Evolutionary conservation across 768 basidiomycete species (phyloP), one percentile per base, ranked within the genome.

Genomic region (Pleurotus sapidus): DNA sequence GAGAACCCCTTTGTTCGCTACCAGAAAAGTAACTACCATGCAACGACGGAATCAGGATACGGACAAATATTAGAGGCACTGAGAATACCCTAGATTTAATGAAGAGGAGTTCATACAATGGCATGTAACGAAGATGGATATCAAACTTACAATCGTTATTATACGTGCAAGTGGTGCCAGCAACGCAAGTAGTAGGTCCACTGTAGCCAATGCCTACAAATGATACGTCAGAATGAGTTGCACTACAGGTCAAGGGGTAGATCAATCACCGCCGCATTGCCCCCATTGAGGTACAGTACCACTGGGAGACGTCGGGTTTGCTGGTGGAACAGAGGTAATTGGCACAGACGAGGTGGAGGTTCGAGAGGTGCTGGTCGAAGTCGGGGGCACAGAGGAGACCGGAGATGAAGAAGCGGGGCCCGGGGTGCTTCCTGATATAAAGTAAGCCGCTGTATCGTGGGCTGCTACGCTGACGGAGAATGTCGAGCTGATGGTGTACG

Each of bases 231-330:
- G 20, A 45, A 30, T 47, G 37, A 55, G 23, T 17, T 5, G 9
- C 25, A 7, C 15, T 5, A 20, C 49, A 23, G 20, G 46, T 18
- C 9, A 20, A 17, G 49, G 1, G 6, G 9, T 6, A 46, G n/a
- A 24, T 4, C 8, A n/a, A 23, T 45, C 12, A 14, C 25, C 39
- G 48, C 14, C 71, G 15, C 42, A 72, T 73, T 74, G 72, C 50
- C 73, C 73, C 53, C 63, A 74, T 54, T 72, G 67, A 62, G 68
- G 64, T 60, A 70, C 69, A 34, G 71, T 71, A 43, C 67, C 63
- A 58, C 54, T 62, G 15, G 70, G 61, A 25, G 67, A 57, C 49
- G 63, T 40, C 9, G 51, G 46, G 39, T 60, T 67, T 59, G 64
- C 58, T 54, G 63, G 27, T 9, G 27, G 27, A 30, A 9, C 27